Evolutionary conservation across 495 filamentous ascomycete genomes (phyloP).

Genomic region (Aspergillus conjunctus): DNA sequence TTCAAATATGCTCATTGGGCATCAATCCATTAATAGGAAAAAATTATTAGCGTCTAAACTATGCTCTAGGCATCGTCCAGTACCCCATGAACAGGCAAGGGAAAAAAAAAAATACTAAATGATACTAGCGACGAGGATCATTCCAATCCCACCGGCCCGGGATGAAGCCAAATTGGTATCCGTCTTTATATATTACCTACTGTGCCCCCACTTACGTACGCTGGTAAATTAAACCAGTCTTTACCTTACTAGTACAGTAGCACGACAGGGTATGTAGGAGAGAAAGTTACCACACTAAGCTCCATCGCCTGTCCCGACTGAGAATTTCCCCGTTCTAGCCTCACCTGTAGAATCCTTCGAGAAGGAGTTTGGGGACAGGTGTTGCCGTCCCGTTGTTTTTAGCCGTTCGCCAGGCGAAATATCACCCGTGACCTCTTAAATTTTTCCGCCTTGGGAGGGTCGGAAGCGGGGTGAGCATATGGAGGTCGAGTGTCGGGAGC

Average conservation of each 20-base stretch:
- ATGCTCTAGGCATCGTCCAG: background rate
- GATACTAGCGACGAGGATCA: background rate
- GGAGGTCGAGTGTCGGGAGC: too few relatives aligned
- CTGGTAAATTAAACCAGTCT: background rate
- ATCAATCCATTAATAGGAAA: background rate
- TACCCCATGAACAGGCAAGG: background rate
- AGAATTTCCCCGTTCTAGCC: background rate
- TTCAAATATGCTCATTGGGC: background rate
- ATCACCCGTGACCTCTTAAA: too few relatives aligned
- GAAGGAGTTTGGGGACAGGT: background rate
- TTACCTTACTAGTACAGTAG: too few relatives aligned
- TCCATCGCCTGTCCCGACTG: background rate
- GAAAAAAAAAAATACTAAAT: background rate
- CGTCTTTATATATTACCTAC: background rate
- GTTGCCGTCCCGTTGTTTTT: background rate
- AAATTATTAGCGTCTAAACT: too few relatives aligned
- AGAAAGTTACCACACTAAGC: background rate
- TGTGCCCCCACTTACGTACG: background rate
- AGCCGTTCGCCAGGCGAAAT: too few relatives aligned
- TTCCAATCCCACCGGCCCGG: too few relatives aligned
- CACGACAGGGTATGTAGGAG: too few relatives aligned
- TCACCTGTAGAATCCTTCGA: constrained; percentile 8
- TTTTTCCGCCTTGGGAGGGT: too few relatives aligned
- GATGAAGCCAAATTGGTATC: background rate
- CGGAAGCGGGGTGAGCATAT: too few relatives aligned